Conservation (phyloP, 2,329 filamentous ascomycete genomes). For the Alternaria sp. region DNA sequence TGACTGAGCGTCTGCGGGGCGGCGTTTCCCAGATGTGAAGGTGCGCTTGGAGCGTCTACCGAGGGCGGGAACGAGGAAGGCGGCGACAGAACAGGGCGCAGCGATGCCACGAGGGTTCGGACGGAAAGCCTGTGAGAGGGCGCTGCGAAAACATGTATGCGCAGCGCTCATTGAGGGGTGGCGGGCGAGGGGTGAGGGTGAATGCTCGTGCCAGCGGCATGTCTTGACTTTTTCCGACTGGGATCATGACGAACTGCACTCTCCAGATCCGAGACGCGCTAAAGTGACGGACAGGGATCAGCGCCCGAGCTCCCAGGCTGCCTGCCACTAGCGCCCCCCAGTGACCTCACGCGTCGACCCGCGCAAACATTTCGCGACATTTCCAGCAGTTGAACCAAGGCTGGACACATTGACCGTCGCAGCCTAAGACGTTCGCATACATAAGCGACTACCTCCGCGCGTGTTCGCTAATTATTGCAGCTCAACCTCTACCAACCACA, state of each 20-base stretch:
- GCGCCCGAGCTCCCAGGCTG: constrained; percentile 12
- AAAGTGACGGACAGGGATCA: constrained; percentile 3
- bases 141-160: constrained; percentile 46
- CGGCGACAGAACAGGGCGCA: constrained; percentile 34
- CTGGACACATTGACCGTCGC: background rate
- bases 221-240: constrained; percentile 34
- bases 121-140: constrained; percentile 45
- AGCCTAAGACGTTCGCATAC: background rate
- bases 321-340: constrained; percentile 12
- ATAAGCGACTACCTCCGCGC: constrained; percentile 6
- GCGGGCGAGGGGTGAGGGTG: constrained; percentile 19
- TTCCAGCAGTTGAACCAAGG: background rate
- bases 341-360: constrained; percentile 17
- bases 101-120: constrained; percentile 25
- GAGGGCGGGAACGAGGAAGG: constrained; percentile 45
- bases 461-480: background rate
- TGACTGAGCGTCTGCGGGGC: constrained; percentile 10
- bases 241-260: constrained; percentile 27
- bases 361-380: constrained; percentile 16
- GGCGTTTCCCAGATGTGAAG: constrained; percentile 32
- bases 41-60: constrained; percentile 28
- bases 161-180: constrained; percentile 46
- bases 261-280: constrained; percentile 19
- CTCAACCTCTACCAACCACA: background rate
- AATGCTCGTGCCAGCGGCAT: constrained; percentile 21